Evolutionary conservation across 495 filamentous ascomycete genomes (phyloP).

Genomic region (Letharia columbiana): DNA sequence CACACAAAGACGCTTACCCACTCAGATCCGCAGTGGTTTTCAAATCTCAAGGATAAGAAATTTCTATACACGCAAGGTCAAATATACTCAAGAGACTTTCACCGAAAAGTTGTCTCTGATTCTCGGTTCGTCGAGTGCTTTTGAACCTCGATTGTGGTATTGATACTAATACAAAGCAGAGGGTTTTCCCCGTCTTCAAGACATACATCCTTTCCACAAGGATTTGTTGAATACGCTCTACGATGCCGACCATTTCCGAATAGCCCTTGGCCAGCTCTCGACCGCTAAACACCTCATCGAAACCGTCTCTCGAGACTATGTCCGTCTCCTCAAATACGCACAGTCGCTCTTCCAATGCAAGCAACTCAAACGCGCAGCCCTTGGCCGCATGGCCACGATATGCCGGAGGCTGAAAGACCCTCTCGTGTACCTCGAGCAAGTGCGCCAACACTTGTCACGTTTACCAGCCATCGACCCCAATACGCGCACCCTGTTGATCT

Average conservation of each 20-base stretch:
- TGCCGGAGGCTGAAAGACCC: slow-evolving; percentile 89
- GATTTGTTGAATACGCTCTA: slow-evolving; percentile 78
- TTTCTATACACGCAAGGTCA: slow-evolving; percentile 97
- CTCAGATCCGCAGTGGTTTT: slow-evolving; percentile 92
- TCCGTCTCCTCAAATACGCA: slow-evolving; percentile 88
- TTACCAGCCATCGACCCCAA: slow-evolving; percentile 97
- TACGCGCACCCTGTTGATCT: slow-evolving; percentile 87
- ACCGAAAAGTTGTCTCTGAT: slow-evolving; percentile 84
- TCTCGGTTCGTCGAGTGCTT: slow-evolving; percentile 32
- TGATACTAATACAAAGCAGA: slow-evolving; percentile 31
- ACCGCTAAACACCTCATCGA: slow-evolving; percentile 96
- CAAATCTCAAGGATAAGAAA: slow-evolving; percentile 93
- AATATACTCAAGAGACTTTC: slow-evolving; percentile 97
- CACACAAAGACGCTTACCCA: slow-evolving; percentile 89
- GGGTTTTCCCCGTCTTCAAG: slow-evolving; percentile 86
- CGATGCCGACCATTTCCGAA: slow-evolving; percentile 96
- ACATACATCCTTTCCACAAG: slow-evolving; percentile 96
- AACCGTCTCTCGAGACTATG: slow-evolving; percentile 88
- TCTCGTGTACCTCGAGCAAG: slow-evolving; percentile 91
- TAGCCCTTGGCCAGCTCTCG: slow-evolving; percentile 89
- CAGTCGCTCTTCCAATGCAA: slow-evolving; percentile 95
- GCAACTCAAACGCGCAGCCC: slow-evolving; percentile 78
- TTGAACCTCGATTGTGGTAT: background rate
- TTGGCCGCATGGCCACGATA: slow-evolving; percentile 95
- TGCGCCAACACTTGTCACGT: slow-evolving; percentile 94